Base-by-base conservation (phyloP, 2,329 filamentous ascomycete genomes). In the Penicillium vulpinum region DNA sequence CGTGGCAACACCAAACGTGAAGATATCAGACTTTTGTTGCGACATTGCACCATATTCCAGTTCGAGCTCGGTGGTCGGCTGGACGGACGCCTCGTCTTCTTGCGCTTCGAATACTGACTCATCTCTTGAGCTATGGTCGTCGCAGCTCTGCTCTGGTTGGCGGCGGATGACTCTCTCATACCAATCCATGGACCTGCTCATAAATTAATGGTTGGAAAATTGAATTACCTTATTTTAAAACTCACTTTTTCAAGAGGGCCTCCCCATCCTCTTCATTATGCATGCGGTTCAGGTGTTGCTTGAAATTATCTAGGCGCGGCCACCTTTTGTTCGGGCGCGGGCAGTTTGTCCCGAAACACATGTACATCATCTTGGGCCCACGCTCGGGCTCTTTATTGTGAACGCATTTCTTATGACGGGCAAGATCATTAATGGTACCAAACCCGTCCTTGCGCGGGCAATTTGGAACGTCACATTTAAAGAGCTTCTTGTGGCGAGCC, bases 221-320 rank as follows among this genome's bases (percentile, higher is more conserved):
- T 49, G 9, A 8, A 28, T 8, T n/a, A 2, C 40, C 3, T 11
- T 57, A 48, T 48, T 16, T 21, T 15, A 11, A 35, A 28, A 66
- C 75, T 67, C 75, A 85, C 83, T 67, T 74, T 62, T 72, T 72
- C 48, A 85, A 74, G 7, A 85, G 69, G 1, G 75, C 68, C 0
- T 78, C 68, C 0, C 73, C 62, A 55, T 81, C 70, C 39, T 80
- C 74, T 5, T 80, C 69, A 1, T 68, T 59, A 70, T 96, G 92
- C 66, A 90, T 85, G 11, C 88, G 83, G 48, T 77, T 79, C 44
- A 96, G 80, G 69, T 97, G 92, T 35, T 88, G 85, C 59, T 87
- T 87, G 72, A 96, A 96, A 68, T 97, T 97, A 73, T 97, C 92
- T 49, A 87, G 79, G 22, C 92, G 84, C 0, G 89, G 88, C 90